Evolutionary conservation across 495 filamentous ascomycete genomes (phyloP).

Genomic region (Xylaria sp.): DNA sequence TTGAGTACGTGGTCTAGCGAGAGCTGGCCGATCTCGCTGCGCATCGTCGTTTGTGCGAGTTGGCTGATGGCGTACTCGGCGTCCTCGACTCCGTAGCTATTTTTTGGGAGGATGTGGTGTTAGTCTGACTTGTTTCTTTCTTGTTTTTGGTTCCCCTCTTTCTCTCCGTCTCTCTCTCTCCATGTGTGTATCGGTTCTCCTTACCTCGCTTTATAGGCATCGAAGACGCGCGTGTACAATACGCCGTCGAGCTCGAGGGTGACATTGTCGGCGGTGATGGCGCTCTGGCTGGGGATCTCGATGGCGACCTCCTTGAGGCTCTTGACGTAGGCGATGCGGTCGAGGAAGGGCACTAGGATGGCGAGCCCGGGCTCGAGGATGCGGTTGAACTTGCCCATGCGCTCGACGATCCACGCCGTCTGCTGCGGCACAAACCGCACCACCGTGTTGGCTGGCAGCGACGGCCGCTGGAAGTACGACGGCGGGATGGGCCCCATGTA

Average conservation of each 20-base stretch:
- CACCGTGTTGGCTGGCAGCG: slow-evolving; percentile 89
- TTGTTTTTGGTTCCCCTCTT: background rate
- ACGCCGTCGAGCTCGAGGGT: slow-evolving; percentile 96
- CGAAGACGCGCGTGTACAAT: slow-evolving; percentile 92
- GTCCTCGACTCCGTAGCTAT: slow-evolving; percentile 95
- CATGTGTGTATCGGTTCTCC: slow-evolving; percentile 22
- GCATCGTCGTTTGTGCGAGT: slow-evolving; percentile 98
- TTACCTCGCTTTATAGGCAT: slow-evolving; percentile 95
- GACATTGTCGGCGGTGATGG: slow-evolving; percentile 98
- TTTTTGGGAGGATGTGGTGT: background rate
- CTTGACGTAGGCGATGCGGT: slow-evolving; percentile 97
- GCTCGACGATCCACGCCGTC: slow-evolving; percentile 98
- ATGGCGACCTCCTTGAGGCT: slow-evolving; percentile 94
- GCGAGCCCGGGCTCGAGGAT: slow-evolving; percentile 92
- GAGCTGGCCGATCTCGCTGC: slow-evolving; percentile 94
- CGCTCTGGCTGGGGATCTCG: slow-evolving; percentile 94
- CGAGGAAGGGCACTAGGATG: slow-evolving; percentile 86
- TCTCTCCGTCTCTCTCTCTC: background rate
- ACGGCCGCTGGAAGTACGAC: slow-evolving; percentile 64
- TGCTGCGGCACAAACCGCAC: slow-evolving; percentile 98
- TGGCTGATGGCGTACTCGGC: slow-evolving; percentile 99
- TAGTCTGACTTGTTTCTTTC: background rate
- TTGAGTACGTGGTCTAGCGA: slow-evolving; percentile 97
- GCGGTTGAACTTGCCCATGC: slow-evolving; percentile 95
- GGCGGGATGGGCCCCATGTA: slow-evolving; percentile 48